phyloP scores from a whole-genome alignment of 805 yeast genomes.

The Blastobotrys muscicola region DNA sequence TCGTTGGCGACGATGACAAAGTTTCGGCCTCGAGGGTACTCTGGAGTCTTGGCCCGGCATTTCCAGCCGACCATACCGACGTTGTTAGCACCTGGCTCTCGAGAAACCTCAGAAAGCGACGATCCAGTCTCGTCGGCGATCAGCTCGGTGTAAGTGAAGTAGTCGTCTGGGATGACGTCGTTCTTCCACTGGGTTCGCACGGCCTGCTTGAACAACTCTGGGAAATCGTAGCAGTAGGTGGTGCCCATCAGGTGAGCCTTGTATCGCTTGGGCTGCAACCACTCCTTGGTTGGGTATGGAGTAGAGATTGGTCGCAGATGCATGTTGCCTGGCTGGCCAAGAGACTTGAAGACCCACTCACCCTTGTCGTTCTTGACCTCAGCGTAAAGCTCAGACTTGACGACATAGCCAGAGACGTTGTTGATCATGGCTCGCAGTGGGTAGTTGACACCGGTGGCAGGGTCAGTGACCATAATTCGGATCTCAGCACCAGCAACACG shows the following conservation, averaged over 20 bases:
- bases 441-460: slow-evolving; percentile 81
- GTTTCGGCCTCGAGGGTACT: slow-evolving; percentile 93
- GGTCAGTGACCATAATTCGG: slow-evolving; percentile 89
- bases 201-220: slow-evolving; percentile 95
- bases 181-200: slow-evolving; percentile 77
- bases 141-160: slow-evolving; percentile 72
- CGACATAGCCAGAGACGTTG: slow-evolving; percentile 95
- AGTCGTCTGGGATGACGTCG: slow-evolving; percentile 50
- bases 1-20: slow-evolving; percentile 91
- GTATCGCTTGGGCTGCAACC: slow-evolving; percentile 97
- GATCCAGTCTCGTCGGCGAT: slow-evolving; percentile 72
- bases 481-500: slow-evolving; percentile 97
- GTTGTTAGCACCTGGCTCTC: slow-evolving; percentile 94
- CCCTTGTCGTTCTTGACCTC: slow-evolving; percentile 89
- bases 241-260: slow-evolving; percentile 98
- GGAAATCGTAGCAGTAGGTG: slow-evolving; percentile 97
- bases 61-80: slow-evolving; percentile 98
- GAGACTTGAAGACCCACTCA: slow-evolving; percentile 94
- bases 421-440: slow-evolving; percentile 95
- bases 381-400: slow-evolving; percentile 86
- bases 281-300: slow-evolving; percentile 96
- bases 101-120: slow-evolving; percentile 67
- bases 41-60: slow-evolving; percentile 86
- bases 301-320: slow-evolving; percentile 92
- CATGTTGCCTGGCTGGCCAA: slow-evolving; percentile 94